These are phyloP conservation scores for Cordyceps javanica DNA, from an alignment of 2,329 filamentous ascomycete species.

Conservation along the genomic window DNA sequence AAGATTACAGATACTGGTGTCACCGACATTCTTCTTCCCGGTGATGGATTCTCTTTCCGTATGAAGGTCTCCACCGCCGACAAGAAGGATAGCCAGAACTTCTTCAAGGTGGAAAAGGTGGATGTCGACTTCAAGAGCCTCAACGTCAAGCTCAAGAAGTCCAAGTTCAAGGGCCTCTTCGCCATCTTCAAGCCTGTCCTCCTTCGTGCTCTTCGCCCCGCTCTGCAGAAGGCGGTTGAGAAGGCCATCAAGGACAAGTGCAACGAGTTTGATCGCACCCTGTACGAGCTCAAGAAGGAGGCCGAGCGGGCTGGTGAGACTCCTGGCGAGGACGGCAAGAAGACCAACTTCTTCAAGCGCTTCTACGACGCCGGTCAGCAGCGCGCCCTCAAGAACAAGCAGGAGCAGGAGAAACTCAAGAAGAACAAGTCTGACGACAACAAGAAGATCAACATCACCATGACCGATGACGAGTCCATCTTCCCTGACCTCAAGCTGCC, in stretches of 20 bases:
- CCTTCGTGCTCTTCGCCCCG: slow-evolving; percentile 76
- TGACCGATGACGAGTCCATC: slow-evolving; percentile 68
- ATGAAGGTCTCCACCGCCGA: slow-evolving; percentile 80
- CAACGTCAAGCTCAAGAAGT: slow-evolving; percentile 86
- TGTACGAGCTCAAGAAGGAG: slow-evolving; percentile 76
- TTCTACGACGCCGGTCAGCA: slow-evolving; percentile 73
- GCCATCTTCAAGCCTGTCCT: slow-evolving; percentile 79
- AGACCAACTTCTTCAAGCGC: slow-evolving; percentile 78
- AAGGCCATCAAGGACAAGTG: slow-evolving; percentile 83
- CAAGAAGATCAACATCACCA: slow-evolving; percentile 55
- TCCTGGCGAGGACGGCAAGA: slow-evolving; percentile 52
- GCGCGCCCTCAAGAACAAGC: slow-evolving; percentile 66
- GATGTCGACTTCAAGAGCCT: slow-evolving; percentile 76
- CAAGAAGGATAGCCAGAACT: slow-evolving; percentile 67
- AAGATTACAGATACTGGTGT: slow-evolving; percentile 81
- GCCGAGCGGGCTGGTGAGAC: slow-evolving; percentile 66
- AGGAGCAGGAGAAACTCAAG: slow-evolving; percentile 61
- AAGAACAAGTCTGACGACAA: slow-evolving; percentile 7
- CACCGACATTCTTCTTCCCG: slow-evolving; percentile 80
- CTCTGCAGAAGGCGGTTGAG: slow-evolving; percentile 80
- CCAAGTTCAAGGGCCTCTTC: slow-evolving; percentile 90
- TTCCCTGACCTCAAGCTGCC: slow-evolving; percentile 85
- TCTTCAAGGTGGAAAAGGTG: slow-evolving; percentile 92
- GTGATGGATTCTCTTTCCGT: slow-evolving; percentile 85
- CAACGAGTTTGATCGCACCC: slow-evolving; percentile 63